Evolutionary conservation across 352 stramenopile species (phyloP).

Genomic region (Pythium utonaiense): DNA sequence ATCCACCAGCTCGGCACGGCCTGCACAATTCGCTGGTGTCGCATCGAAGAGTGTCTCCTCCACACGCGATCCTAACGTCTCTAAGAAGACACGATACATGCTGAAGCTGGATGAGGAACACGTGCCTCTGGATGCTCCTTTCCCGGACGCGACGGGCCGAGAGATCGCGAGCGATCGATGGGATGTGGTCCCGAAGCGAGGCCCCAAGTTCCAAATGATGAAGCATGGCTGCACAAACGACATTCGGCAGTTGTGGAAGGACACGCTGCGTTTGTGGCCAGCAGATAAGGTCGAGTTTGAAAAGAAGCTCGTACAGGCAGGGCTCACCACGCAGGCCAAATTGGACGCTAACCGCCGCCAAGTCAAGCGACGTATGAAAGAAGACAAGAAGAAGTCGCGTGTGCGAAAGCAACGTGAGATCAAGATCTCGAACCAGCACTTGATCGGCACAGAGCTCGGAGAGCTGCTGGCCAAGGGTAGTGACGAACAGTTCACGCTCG

Average conservation of each 20-base stretch:
- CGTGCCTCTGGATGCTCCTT: conserved; percentile 72
- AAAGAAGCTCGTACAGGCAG: conserved; percentile 73
- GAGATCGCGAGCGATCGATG: conserved; percentile 64
- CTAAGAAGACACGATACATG: conserved; percentile 84
- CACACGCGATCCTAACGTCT: conserved; percentile 71
- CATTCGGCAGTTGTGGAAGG: conserved; percentile 78
- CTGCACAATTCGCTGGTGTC: conserved; percentile 64
- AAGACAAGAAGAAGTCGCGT: conserved; percentile 80
- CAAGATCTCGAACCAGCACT: conserved; percentile 88
- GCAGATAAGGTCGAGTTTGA: conserved; percentile 76
- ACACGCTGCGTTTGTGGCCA: conserved; percentile 71
- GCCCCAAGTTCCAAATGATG: conserved; percentile 70
- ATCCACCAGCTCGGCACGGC: conserved; percentile 62
- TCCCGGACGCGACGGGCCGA: conserved; percentile 62
- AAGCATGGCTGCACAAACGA: conserved; percentile 86
- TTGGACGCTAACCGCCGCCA: conserved; percentile 74
- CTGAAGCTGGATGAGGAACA: conserved; percentile 85
- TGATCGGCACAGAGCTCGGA: conserved; percentile 83
- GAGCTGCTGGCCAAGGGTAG: conserved; percentile 77
- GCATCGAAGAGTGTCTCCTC: conserved; percentile 77
- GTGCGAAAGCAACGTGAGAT: conserved; percentile 83
- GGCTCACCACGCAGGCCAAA: conserved; percentile 80
- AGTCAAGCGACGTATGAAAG: conserved; percentile 75
- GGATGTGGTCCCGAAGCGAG: conserved; percentile 66
- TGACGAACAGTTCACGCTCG: conserved; percentile 78